Conservation (phyloP, 768 basidiomycete genomes). For the Amanita exitialis region DNA sequence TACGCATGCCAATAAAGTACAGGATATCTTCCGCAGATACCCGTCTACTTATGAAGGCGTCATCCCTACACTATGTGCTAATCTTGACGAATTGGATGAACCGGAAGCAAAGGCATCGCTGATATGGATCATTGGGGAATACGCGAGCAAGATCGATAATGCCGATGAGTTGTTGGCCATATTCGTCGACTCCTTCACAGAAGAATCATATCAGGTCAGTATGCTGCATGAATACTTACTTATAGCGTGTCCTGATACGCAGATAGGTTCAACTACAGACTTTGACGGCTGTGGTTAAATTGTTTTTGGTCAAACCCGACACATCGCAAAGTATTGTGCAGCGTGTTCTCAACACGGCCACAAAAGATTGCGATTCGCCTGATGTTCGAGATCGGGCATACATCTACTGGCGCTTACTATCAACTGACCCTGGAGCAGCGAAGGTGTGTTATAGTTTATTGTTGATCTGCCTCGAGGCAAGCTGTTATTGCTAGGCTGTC, state of each 20-base stretch:
- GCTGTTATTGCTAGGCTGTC: constrained; percentile 38
- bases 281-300: constrained; percentile 91
- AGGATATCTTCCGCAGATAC: constrained; percentile 99
- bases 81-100: constrained; percentile 94
- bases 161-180: constrained; percentile 85
- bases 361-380: constrained; percentile 94
- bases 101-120: constrained; percentile 96
- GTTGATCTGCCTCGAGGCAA: not conserved
- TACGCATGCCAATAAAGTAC: constrained; percentile 1
- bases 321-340: constrained; percentile 89
- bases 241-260: constrained; percentile 1
- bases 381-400: constrained; percentile 96
- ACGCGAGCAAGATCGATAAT: constrained; percentile 95
- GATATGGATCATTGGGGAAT: constrained; percentile 99
- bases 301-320: constrained; percentile 93
- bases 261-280: constrained; percentile 65
- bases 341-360: constrained; percentile 85
- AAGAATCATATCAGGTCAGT: constrained; percentile 84
- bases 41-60: constrained; percentile 94
- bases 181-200: constrained; percentile 88
- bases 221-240: not conserved
- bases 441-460: constrained; percentile 44
- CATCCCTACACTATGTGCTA: constrained; percentile 90
- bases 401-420: constrained; percentile 94
- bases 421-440: constrained; percentile 90